A percentile compares a stretch with the other conserved stretches of the same genome.
These are phyloP conservation scores for Corylus avellana DNA, from an alignment of 306 rosid species.

Conservation along the genomic window DNA sequence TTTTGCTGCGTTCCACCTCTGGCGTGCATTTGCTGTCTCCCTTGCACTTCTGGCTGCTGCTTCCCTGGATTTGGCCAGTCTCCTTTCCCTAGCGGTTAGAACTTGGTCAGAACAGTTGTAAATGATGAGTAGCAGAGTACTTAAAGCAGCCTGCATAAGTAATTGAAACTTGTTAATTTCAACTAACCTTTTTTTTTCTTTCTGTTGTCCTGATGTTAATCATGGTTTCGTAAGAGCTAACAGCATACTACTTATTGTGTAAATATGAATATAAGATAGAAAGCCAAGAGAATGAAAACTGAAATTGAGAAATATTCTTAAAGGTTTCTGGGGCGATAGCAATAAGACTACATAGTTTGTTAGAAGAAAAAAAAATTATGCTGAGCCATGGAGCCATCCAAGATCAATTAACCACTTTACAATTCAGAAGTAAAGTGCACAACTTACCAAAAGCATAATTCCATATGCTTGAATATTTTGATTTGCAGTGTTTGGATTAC, in stretches of 20 bases:
- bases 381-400: conserved; percentile 6
- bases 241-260: neutral
- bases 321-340: neutral
- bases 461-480: conserved; percentile 88
- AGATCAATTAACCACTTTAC: conserved; percentile 22
- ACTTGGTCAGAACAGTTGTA: conserved; percentile 98
- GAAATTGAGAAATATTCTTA: conserved; percentile 12
- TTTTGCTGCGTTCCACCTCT: conserved; percentile 80
- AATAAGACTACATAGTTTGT: conserved; percentile 11
- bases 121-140: conserved; percentile 84
- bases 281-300: conserved; percentile 14
- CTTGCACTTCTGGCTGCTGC: conserved; percentile 89
- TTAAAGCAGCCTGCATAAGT: conserved; percentile 88
- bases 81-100: conserved; percentile 83
- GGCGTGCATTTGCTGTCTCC: conserved; percentile 70
- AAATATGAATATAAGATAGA: neutral
- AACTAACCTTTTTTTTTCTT: conserved; percentile 15
- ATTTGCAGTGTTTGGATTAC: conserved; percentile 67
- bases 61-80: conserved; percentile 79
- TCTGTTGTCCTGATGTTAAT: conserved; percentile 9
- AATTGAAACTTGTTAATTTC: conserved; percentile 45
- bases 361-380: conserved; percentile 1
- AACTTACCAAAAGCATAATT: conserved; percentile 83
- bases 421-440: conserved; percentile 25
- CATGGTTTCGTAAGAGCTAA: conserved; percentile 7